Evolutionary conservation across 2,329 filamentous ascomycete species (phyloP), one percentile per base, ranked within the genome.

Genomic region (Ceratocystis harringtonii): DNA sequence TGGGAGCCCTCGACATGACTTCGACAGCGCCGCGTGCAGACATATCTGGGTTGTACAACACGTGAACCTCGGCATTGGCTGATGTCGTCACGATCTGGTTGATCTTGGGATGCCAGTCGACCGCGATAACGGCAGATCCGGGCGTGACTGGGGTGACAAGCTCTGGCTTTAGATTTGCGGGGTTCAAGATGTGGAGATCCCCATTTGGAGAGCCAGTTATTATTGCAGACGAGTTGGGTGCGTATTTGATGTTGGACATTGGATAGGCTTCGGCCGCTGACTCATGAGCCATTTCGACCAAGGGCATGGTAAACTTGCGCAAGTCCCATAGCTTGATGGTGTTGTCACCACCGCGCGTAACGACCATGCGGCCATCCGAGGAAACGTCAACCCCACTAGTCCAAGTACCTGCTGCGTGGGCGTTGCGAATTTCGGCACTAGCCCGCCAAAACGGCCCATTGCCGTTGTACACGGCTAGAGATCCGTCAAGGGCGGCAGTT

Each of bases 21-120:
- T 90, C 85, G 65, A 91, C 86, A 2, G 92, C 94, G 67, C 94
- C 94, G 68, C 85, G 86, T 12, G 74, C 81, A 25, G 94, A 99
- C 70, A 85, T 86, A n/a, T 80, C 83, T 1, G 94, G 94, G 72
- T 89, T 92, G 78, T 94, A 99, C 61, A 99, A 85, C 52, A 97
- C 82, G 71, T 92, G 92, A 0, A 89, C 91, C 75, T 95, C 89
- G 66, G 87, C 86, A 72, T 96, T 96, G 63, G 90, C 90, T 58
- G 92, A 96, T 67, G 92, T 92, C 7, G 92, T 95, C 69, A 97
- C 76, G 71, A 99, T 96, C 73, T 99, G 94, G 73, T 99, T 97
- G 72, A 99, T 84, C 75, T 91, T 95, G 22, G 88, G 81, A 72
- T 99, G 92, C 94, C 94, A 99, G 68, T 89, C 79, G 30, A 95